A percentile compares a stretch with the other conserved stretches of the same genome.
phyloP scores from a whole-genome alignment of 2,329 filamentous ascomycete species.

The Aspergillus sp. region DNA sequence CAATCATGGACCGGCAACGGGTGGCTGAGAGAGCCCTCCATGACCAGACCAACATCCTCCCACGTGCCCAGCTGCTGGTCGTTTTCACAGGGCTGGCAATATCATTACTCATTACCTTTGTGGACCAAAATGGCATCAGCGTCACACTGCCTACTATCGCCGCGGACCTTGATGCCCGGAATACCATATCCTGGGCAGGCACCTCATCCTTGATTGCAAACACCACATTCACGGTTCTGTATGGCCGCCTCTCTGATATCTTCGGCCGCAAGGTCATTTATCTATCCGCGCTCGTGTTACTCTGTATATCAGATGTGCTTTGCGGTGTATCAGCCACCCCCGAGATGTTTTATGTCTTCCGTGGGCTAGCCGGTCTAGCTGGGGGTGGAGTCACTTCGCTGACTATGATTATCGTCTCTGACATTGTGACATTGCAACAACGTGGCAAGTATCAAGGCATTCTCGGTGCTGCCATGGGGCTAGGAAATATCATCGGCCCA shows the following conservation, averaged over 20 bases:
- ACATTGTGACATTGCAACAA: conserved; percentile 59
- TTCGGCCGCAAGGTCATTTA: conserved; percentile 61
- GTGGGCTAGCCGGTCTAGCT: conserved; percentile 60
- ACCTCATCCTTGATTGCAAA: conserved; percentile 68
- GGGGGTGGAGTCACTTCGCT: conserved; percentile 61
- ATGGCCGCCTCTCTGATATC: conserved; percentile 62
- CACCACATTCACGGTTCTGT: conserved; percentile 65
- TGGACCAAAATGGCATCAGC: conserved; percentile 59
- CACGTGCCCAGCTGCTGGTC: conserved; percentile 44
- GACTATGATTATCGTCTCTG: conserved; percentile 62
- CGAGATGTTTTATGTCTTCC: conserved; percentile 61
- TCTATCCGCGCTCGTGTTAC: conserved; percentile 52
- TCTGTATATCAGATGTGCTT: conserved; percentile 58
- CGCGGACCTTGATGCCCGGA: conserved; percentile 44
- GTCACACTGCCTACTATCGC: conserved; percentile 55
- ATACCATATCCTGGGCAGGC: conserved; percentile 66
- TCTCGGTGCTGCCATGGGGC: conserved; percentile 44
- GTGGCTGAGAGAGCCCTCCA: conserved; percentile 49
- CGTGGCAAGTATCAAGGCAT: conserved; percentile 57
- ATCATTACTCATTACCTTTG: conserved; percentile 55
- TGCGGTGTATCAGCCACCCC: conserved; percentile 58
- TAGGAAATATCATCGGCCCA: conserved; percentile 50
- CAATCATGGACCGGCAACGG: conserved; percentile 33
- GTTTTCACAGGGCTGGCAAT: conserved; percentile 55
- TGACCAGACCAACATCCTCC: conserved; percentile 61